Conservation (phyloP, 371 early-diverging fungal species). For the Choanephora cucurbitarum region DNA sequence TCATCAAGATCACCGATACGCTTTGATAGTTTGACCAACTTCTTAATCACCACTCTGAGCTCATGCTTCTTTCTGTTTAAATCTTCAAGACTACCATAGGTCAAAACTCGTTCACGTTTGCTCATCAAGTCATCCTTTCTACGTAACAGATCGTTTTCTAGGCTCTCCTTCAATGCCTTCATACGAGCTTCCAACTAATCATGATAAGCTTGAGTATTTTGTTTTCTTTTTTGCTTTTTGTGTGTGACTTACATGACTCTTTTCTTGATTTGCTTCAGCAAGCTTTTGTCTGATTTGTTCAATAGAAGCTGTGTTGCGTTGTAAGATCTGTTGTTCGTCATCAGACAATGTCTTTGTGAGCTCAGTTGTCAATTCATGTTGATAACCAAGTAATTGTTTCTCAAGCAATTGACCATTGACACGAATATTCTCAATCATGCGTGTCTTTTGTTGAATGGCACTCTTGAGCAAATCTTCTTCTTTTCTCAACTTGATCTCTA, state of each 20-base stretch:
- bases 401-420: slow-evolving; percentile 44
- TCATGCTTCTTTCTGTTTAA: slow-evolving; percentile 55
- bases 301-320: slow-evolving; percentile 47
- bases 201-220: neutral
- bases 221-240: slow-evolving; percentile 1
- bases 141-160: slow-evolving; percentile 67
- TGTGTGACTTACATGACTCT: slow-evolving; percentile 37
- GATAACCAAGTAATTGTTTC: slow-evolving; percentile 59
- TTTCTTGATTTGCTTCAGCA: slow-evolving; percentile 37
- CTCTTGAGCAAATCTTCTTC: slow-evolving; percentile 59
- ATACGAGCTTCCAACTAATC: slow-evolving; percentile 66
- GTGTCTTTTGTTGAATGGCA: slow-evolving; percentile 39
- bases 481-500: slow-evolving; percentile 55
- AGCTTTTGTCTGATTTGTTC: slow-evolving; percentile 57
- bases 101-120: slow-evolving; percentile 52
- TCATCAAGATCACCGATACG: slow-evolving; percentile 43
- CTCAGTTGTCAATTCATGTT: slow-evolving; percentile 59
- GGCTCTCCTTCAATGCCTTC: slow-evolving; percentile 69
- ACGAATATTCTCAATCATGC: slow-evolving; percentile 40
- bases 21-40: slow-evolving; percentile 34
- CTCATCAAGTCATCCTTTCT: slow-evolving; percentile 56
- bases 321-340: slow-evolving; percentile 60
- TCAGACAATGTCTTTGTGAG: slow-evolving; percentile 51
- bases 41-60: slow-evolving; percentile 49
- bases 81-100: slow-evolving; percentile 33